phyloP scores from a whole-genome alignment of 2,329 filamentous ascomycete species.

The Calycina herbarum region DNA sequence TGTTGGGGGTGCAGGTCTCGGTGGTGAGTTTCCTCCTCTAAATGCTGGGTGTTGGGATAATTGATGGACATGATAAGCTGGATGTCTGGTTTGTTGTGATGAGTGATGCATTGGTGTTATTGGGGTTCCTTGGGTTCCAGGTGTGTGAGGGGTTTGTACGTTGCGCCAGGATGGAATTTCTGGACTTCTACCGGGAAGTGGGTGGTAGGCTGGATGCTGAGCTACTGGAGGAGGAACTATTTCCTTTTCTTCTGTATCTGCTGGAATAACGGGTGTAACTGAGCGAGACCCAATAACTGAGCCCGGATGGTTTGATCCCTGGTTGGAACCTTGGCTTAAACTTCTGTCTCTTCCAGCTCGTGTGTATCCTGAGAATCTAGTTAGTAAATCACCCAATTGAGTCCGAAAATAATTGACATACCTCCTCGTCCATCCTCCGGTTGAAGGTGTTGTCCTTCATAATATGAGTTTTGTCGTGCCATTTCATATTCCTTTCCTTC shows the following conservation, averaged over 20 bases:
- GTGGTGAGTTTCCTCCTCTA: slow-evolving; percentile 15
- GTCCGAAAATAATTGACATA: slow-evolving; percentile 3
- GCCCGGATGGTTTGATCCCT: not conserved
- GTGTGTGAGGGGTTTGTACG: slow-evolving; percentile 10
- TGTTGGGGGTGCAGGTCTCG: slow-evolving; percentile 10
- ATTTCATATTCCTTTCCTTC: slow-evolving; percentile 18
- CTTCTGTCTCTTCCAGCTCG: slow-evolving; percentile 6
- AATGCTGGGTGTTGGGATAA: slow-evolving; percentile 26
- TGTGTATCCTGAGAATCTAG: slow-evolving; percentile 5
- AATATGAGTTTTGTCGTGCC: slow-evolving; percentile 11
- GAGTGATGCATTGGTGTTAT: slow-evolving; percentile 18
- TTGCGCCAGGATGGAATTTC: slow-evolving; percentile 12
- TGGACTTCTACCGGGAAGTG: slow-evolving; percentile 20
- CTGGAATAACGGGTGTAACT: not conserved
- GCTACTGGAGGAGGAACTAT: slow-evolving; percentile 23
- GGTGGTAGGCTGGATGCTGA: slow-evolving; percentile 25
- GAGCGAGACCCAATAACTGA: not conserved
- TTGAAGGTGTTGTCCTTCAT: slow-evolving; percentile 11
- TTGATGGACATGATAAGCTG: slow-evolving; percentile 26
- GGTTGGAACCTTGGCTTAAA: slow-evolving; percentile 2
- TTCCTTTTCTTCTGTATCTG: not conserved
- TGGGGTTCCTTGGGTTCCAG: slow-evolving; percentile 18
- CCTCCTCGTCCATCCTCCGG: slow-evolving; percentile 15
- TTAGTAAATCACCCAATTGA: not conserved
- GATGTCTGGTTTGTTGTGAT: slow-evolving; percentile 20